phyloP scores from a whole-genome alignment of 2,329 filamentous ascomycete species.

The Lasiodiplodia hormozganensis region DNA sequence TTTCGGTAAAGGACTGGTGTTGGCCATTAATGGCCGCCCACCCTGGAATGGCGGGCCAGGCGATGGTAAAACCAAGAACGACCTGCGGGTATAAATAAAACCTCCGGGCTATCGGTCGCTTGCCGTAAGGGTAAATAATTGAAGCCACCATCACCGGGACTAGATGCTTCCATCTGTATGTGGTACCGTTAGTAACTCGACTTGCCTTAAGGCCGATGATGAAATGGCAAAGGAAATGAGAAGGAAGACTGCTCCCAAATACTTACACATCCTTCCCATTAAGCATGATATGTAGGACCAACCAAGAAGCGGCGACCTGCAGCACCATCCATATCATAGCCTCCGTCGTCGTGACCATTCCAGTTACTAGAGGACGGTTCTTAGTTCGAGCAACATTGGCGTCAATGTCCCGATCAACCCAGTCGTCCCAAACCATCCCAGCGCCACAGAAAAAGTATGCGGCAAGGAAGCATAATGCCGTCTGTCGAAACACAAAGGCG shows the following conservation, averaged over 20 bases:
- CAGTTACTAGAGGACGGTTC: not conserved
- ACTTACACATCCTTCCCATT: constrained; percentile 1
- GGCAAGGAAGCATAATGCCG: not conserved
- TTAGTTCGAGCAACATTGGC: constrained; percentile 4
- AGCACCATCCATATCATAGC: not conserved
- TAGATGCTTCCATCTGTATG: not conserved
- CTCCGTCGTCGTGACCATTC: not conserved
- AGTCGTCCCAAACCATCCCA: not conserved
- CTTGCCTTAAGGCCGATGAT: not conserved
- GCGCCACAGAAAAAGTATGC: not conserved
- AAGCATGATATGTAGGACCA: not conserved
- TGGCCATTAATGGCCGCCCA: not conserved
- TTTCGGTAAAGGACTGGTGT: not conserved
- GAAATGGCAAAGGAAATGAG: not conserved
- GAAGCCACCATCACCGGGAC: not conserved
- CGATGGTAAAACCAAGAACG: not conserved
- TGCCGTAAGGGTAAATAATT: not conserved
- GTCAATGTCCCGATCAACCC: not conserved
- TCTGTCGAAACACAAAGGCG: not conserved
- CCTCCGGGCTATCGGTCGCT: not conserved
- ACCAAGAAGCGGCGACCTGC: not conserved
- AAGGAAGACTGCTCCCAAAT: not conserved
- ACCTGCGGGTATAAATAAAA: not conserved
- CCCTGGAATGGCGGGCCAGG: not conserved
- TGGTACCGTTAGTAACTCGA: not conserved